Conservation (phyloP, 768 basidiomycete species). For the Mycena galericulata region DNA sequence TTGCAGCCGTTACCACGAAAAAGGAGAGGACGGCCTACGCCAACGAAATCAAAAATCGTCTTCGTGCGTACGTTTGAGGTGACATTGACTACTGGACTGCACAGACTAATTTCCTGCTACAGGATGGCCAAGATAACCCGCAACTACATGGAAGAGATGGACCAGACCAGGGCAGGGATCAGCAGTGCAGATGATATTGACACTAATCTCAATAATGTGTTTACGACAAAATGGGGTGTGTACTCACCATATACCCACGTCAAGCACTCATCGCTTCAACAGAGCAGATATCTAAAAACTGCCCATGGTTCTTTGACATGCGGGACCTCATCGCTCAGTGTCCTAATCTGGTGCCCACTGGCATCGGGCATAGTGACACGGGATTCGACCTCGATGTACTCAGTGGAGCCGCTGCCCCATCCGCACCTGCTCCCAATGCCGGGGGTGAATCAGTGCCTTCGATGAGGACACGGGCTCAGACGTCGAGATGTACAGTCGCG, state of each 20-base stretch:
- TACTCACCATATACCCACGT: not conserved
- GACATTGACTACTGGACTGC: not conserved
- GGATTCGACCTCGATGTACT: not conserved
- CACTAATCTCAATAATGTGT: not conserved
- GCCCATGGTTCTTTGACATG: not conserved
- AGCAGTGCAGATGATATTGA: not conserved
- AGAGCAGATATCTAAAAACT: slow-evolving; percentile 31
- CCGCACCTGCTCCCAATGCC: too few species aligned
- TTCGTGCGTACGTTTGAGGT: not conserved
- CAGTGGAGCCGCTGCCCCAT: not conserved
- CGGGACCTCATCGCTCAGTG: not conserved
- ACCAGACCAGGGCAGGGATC: slow-evolving; percentile 9
- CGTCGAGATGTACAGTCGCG: too few species aligned
- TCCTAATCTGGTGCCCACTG: not conserved
- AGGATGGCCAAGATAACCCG: slow-evolving; percentile 10
- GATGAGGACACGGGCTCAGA: too few species aligned
- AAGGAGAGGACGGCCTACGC: not conserved
- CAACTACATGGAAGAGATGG: not conserved
- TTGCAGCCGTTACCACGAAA: not conserved
- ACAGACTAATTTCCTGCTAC: not conserved
- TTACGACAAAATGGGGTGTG: slow-evolving; percentile 12
- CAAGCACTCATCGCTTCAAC: too few species aligned
- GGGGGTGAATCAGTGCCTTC: too few species aligned
- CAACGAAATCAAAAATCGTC: slow-evolving; percentile 5
- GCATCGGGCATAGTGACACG: not conserved